Conservation (phyloP, 148 eudicot genomes). For the Nepenthes gracilis region DNA sequence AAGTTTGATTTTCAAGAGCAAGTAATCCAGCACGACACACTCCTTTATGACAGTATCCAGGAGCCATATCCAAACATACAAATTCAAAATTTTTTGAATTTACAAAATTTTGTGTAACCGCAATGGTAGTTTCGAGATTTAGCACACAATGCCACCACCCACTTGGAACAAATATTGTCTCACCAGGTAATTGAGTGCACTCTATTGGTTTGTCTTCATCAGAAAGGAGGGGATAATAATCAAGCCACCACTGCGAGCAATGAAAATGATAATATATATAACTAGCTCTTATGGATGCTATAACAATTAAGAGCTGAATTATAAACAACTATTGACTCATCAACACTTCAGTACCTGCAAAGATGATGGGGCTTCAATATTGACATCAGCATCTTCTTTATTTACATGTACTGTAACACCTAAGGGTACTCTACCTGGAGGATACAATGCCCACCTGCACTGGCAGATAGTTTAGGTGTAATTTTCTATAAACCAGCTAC, state of each 20-base stretch:
- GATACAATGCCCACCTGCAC: conserved; percentile 94
- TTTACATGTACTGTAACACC: conserved; percentile 96
- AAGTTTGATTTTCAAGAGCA: conserved; percentile 45
- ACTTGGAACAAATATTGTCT: conserved; percentile 92
- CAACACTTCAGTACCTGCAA: conserved; percentile 52
- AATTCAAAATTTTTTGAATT: conserved; percentile 79
- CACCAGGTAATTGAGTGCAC: conserved; percentile 90
- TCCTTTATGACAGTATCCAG: conserved; percentile 97
- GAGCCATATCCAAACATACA: conserved; percentile 96
- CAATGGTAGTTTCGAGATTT: conserved; percentile 74
- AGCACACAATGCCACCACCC: conserved; percentile 99
- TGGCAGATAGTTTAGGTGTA: conserved; percentile 9
- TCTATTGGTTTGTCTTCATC: conserved; percentile 90
- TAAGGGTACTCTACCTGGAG: conserved; percentile 96
- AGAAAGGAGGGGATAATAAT: conserved; percentile 78
- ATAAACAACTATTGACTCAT: neutral
- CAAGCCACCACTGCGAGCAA: conserved; percentile 90
- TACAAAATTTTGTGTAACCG: conserved; percentile 93
- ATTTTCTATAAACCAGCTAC: conserved; percentile 1
- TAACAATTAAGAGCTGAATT: neutral
- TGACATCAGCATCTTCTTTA: conserved; percentile 95
- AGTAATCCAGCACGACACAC: conserved; percentile 91
- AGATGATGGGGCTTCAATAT: conserved; percentile 82
- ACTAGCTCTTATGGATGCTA: neutral
- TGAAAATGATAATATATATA: neutral